A percentile compares a stretch with the other conserved stretches of the same genome.
Evolutionary conservation across 1,284 basidiomycete genomes (phyloP).

Genomic region (Ceratobasidium sp.): DNA sequence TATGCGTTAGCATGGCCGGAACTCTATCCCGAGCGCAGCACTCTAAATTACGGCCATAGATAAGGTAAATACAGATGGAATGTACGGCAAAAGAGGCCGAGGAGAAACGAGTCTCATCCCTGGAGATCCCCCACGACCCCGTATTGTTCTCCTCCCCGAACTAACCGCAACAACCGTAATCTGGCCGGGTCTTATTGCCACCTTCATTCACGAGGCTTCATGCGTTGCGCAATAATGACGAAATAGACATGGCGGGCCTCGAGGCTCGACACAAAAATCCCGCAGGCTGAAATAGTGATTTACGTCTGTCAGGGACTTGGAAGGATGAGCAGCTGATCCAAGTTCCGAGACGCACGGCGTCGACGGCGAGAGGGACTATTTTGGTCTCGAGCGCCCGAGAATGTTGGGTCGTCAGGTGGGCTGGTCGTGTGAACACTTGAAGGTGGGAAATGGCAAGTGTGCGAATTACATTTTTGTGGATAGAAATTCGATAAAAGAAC

Average conservation of each 20-base stretch:
- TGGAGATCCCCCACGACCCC: background rate
- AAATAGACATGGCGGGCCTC: background rate
- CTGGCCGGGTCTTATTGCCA: background rate
- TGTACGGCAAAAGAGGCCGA: background rate
- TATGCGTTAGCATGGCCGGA: background rate
- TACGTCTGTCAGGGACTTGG: background rate
- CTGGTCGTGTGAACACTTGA: background rate
- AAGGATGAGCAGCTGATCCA: constrained; percentile 1
- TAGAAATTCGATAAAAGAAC: constrained; percentile 11
- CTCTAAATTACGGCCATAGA: background rate
- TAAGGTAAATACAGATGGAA: background rate
- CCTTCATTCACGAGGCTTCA: background rate
- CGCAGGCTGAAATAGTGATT: background rate
- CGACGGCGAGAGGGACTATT: background rate
- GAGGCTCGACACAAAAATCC: background rate
- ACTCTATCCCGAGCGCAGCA: background rate
- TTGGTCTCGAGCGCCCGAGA: background rate
- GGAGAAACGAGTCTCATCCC: background rate
- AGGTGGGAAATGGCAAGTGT: background rate
- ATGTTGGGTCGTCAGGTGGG: background rate
- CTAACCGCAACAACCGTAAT: background rate
- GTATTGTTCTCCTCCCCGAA: background rate
- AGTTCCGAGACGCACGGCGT: background rate
- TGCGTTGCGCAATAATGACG: background rate
- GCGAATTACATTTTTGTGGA: background rate